These are phyloP conservation scores for Calocera viscosa DNA, from an alignment of 768 basidiomycete species.

Conservation along the genomic window DNA sequence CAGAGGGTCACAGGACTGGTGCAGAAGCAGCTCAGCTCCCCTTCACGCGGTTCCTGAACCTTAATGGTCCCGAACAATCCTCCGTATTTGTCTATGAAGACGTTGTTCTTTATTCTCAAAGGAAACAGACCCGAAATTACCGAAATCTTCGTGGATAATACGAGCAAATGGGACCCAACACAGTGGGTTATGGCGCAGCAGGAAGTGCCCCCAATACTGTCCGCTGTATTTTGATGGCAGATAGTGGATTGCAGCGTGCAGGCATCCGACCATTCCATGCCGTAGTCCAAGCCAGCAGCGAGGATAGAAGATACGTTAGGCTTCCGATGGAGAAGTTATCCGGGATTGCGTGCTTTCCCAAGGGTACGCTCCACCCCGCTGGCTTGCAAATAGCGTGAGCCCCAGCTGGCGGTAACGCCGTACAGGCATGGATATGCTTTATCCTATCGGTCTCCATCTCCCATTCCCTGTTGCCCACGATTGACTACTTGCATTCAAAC, in stretches of 20 bases:
- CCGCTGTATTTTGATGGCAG: too few relatives aligned
- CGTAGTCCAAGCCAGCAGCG: background rate
- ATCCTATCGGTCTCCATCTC: conserved; percentile 2
- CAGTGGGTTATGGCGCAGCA: background rate
- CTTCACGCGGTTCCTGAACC: background rate
- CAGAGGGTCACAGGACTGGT: background rate
- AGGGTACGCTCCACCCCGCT: background rate
- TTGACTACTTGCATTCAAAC: background rate
- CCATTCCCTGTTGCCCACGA: background rate
- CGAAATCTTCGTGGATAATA: background rate
- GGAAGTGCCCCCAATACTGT: too few relatives aligned
- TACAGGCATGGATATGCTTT: background rate
- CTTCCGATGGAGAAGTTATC: background rate
- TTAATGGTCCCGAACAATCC: background rate
- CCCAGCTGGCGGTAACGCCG: background rate
- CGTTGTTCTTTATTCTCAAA: background rate
- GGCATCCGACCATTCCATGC: background rate
- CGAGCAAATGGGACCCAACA: too few relatives aligned
- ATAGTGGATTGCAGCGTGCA: too few relatives aligned
- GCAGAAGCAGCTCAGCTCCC: background rate
- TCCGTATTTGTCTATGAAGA: background rate
- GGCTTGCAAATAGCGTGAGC: conserved; percentile 1
- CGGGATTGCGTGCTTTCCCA: conserved; percentile 1
- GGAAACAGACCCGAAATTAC: background rate
- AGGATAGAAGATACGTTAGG: background rate